Conservation (phyloP, 495 filamentous ascomycete genomes). For the Copromyces sp. region DNA sequence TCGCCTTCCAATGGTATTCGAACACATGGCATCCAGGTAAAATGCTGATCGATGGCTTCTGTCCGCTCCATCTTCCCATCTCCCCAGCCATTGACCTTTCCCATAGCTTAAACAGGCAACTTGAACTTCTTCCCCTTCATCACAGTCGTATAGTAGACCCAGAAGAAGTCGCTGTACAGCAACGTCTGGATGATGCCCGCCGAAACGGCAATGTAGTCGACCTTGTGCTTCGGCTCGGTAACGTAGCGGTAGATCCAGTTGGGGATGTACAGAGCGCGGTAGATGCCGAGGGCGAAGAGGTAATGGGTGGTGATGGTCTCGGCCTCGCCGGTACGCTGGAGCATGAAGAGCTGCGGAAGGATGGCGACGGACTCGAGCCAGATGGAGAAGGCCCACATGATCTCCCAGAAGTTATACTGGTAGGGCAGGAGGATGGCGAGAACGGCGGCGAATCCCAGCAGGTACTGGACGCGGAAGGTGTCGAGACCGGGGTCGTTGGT, state of each 20-base stretch:
- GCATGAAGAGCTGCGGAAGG: conserved; percentile 92
- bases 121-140: conserved; percentile 85
- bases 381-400: conserved; percentile 93
- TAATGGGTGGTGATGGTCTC: conserved; percentile 98
- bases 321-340: conserved; percentile 93
- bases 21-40: not conserved
- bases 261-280: conserved; percentile 91
- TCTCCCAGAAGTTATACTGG: conserved; percentile 60
- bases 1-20: not conserved
- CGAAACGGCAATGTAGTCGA: conserved; percentile 72
- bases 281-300: conserved; percentile 86
- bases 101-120: conserved; percentile 54
- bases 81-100: not conserved
- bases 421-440: conserved; percentile 79
- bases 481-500: conserved; percentile 93
- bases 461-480: conserved; percentile 91
- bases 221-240: conserved; percentile 51
- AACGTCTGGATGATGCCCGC: conserved; percentile 89
- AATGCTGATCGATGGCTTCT: not conserved
- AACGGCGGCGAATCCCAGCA: conserved; percentile 67
- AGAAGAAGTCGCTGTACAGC: conserved; percentile 98
- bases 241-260: conserved; percentile 94
- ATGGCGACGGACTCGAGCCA: conserved; percentile 97
- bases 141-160: conserved; percentile 95
- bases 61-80: not conserved